A percentile compares a stretch with the other conserved stretches of the same genome.
Conservation (phyloP, 306 rosid genomes). For the Corylus avellana region DNA sequence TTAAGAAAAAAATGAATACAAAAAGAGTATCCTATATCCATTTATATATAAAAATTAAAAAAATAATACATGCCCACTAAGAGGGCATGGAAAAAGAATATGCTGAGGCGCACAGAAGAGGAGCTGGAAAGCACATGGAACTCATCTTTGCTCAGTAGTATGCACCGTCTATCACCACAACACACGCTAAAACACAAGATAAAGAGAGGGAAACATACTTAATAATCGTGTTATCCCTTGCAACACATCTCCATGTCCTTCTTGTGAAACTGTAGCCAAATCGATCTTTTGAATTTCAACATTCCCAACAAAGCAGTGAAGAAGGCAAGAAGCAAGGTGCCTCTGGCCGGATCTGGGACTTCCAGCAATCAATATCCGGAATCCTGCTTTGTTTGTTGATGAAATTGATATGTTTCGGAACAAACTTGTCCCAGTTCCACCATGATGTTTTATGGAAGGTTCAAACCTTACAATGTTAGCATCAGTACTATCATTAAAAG, state of each 20-base stretch:
- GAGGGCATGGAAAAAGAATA: background rate
- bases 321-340: constrained; percentile 93
- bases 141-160: constrained; percentile 8
- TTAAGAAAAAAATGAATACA: too few relatives aligned
- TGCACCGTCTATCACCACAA: background rate
- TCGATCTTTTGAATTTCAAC: constrained; percentile 78
- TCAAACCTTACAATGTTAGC: constrained; percentile 21
- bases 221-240: constrained; percentile 83
- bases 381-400: constrained; percentile 55
- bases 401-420: constrained; percentile 37
- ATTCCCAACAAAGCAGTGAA: constrained; percentile 79
- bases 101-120: background rate
- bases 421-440: constrained; percentile 40
- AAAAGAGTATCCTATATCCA: background rate
- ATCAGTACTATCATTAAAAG: constrained; percentile 33
- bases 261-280: constrained; percentile 91
- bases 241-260: constrained; percentile 84
- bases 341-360: constrained; percentile 82
- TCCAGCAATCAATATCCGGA: constrained; percentile 78
- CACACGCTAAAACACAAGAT: constrained; percentile 22
- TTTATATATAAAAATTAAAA: background rate
- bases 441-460: constrained; percentile 39
- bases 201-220: constrained; percentile 50
- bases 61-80: background rate
- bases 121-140: constrained; percentile 17